Evolutionary conservation across 176 grass and related monocot species (phyloP).

Genomic region (Carex parvula): DNA sequence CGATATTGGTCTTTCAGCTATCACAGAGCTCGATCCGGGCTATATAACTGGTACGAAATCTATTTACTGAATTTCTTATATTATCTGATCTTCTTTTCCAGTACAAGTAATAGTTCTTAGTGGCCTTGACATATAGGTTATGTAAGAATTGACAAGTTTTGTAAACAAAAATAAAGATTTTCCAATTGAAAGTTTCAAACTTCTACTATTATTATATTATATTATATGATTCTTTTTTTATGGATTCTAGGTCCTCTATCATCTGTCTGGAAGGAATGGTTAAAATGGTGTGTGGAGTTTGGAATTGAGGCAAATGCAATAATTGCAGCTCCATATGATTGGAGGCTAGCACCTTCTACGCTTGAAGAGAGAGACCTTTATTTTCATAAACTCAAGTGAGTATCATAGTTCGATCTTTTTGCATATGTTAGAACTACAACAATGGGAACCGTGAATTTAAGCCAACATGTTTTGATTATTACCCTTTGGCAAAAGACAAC

Average conservation of each 20-base stretch:
- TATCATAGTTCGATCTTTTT: slow-evolving; percentile 1
- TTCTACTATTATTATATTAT: slow-evolving; percentile 27
- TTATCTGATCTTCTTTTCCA: background rate
- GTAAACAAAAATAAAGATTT: background rate
- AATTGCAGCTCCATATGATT: slow-evolving; percentile 90
- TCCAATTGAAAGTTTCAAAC: slow-evolving; percentile 30
- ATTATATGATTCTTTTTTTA: background rate
- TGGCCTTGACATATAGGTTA: background rate
- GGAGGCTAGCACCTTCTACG: slow-evolving; percentile 77
- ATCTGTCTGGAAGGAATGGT: slow-evolving; percentile 98
- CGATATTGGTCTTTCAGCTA: slow-evolving; percentile 88
- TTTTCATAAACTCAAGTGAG: slow-evolving; percentile 96
- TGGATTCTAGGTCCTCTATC: slow-evolving; percentile 74
- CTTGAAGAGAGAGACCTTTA: slow-evolving; percentile 95
- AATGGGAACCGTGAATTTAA: slow-evolving; percentile 8
- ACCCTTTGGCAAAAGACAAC: background rate
- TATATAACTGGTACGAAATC: slow-evolving; percentile 80
- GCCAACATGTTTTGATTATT: background rate
- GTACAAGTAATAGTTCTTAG: background rate
- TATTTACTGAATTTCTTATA: slow-evolving; percentile 16
- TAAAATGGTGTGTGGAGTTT: slow-evolving; percentile 98
- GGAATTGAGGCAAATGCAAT: slow-evolving; percentile 98
- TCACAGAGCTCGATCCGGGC: slow-evolving; percentile 91
- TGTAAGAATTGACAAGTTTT: background rate
- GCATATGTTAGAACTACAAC: background rate